Base-by-base conservation (phyloP, 768 basidiomycete species). In the Termitomyces sp. region DNA sequence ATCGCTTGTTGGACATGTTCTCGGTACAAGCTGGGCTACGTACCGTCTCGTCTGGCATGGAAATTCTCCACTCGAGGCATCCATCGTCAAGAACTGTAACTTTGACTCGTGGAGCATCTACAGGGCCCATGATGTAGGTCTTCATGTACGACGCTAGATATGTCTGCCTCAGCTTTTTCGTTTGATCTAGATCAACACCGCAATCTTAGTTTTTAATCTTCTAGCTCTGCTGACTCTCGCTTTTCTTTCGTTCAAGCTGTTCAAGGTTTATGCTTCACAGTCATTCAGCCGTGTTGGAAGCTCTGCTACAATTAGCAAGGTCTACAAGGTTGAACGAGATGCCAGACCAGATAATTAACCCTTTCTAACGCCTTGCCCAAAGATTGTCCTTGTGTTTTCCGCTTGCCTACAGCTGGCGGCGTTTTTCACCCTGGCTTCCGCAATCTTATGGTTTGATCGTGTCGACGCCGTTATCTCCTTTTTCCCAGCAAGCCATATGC, bases 241-340 rank as follows among this genome's bases (percentile, higher is more conserved):
- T 1, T 75, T 70, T 60, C 63, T 83, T 3, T 76, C 77, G 3
- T 69, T 70, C 45, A 75, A 70, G 56, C 67, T 84, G 22, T 75
- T 72, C 67, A 77, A 69, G 63, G 80, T 80, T 28, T 84, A 81
- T 61, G 68, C 74, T 14, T 71, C 63, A 3, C 73, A 75, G 60
- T 75, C 77, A 1, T 80, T 83, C 64, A 73, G 73, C 48, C 76
- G 77, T 6, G 79, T 84, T 43, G 82, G 81, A 18, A 75, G 80
- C 18, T 74, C 79, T 10, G 63, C 73, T 3, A 64, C 63, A 45
- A 72, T 84, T 20, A 73, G 75, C 60, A 69, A 73, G 20, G 66
- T 82, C 30, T 80, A 83, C 68, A 81, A 75, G 72, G 83, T 80
- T 36, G 22, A 50, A 36, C 8, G 4, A 36, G 18, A 26, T 42